These are phyloP conservation scores for Pythium apleroticum DNA, from an alignment of 352 stramenopile species.

Conservation along the genomic window DNA sequence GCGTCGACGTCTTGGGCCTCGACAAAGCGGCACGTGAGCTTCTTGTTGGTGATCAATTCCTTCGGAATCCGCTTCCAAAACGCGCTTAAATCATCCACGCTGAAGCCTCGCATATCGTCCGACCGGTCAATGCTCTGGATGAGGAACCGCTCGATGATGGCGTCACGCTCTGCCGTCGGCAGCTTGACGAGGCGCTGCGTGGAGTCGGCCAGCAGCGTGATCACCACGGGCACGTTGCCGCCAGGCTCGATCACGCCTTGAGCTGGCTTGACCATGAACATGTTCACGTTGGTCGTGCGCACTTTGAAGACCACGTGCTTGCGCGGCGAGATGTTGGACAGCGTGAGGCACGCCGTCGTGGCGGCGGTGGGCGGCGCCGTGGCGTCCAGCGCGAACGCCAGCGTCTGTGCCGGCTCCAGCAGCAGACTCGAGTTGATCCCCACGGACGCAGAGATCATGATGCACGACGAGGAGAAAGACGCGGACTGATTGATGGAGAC, in stretches of 20 bases:
- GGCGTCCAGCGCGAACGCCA: constrained; percentile 41
- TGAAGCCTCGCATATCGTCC: constrained; percentile 29
- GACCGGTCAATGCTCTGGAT: constrained; percentile 40
- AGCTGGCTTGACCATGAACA: constrained; percentile 72
- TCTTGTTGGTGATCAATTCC: constrained; percentile 59
- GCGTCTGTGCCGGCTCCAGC: constrained; percentile 60
- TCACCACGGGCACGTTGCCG: constrained; percentile 32
- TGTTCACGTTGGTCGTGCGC: constrained; percentile 72
- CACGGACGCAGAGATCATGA: constrained; percentile 74
- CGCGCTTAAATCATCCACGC: constrained; percentile 31
- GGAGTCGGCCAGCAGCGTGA: constrained; percentile 40
- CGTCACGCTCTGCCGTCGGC: constrained; percentile 37
- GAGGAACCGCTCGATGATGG: constrained; percentile 42
- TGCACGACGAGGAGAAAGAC: background rate
- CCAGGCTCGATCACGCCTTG: constrained; percentile 55
- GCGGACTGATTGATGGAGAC: background rate
- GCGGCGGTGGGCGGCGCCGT: constrained; percentile 6
- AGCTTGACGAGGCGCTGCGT: constrained; percentile 38
- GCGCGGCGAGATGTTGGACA: constrained; percentile 66
- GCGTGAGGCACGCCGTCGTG: constrained; percentile 31
- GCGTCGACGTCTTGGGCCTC: constrained; percentile 30
- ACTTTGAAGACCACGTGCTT: constrained; percentile 74
- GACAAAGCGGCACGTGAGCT: constrained; percentile 68
- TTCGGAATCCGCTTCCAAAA: constrained; percentile 64
- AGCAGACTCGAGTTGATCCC: constrained; percentile 71